A percentile compares a stretch with the other conserved stretches of the same genome.
Evolutionary conservation across 2,329 filamentous ascomycete species (phyloP).

Genomic region (Westerdykella sp.): DNA sequence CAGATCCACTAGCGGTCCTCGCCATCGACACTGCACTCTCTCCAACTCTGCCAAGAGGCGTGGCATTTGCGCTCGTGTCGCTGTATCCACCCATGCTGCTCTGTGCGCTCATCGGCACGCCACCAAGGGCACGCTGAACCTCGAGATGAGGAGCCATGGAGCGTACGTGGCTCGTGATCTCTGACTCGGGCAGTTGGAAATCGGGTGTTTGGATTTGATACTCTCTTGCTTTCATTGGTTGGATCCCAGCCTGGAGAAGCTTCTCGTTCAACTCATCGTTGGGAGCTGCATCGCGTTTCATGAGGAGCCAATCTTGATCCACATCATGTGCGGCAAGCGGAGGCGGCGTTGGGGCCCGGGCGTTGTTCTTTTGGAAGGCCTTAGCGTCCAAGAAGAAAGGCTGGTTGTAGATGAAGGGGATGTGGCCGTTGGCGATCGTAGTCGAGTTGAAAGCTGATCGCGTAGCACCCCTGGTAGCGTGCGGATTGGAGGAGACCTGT

Average conservation of each 20-base stretch:
- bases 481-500: conserved; percentile 52
- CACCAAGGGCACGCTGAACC: conserved; percentile 20
- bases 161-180: conserved; percentile 29
- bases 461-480: conserved; percentile 48
- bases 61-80: conserved; percentile 28
- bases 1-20: conserved; percentile 34
- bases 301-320: conserved; percentile 46
- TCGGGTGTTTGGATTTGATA: conserved; percentile 33
- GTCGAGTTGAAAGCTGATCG: conserved; percentile 53
- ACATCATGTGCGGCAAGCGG: conserved; percentile 40
- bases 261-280: conserved; percentile 37
- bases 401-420: conserved; percentile 39
- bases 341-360: conserved; percentile 43
- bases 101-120: conserved; percentile 38
- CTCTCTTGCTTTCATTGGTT: conserved; percentile 28
- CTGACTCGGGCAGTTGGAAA: conserved; percentile 24
- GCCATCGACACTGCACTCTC: conserved; percentile 32
- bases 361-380: conserved; percentile 43
- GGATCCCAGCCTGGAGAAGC: conserved; percentile 31
- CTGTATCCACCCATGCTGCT: conserved; percentile 34
- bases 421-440: conserved; percentile 36
- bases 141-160: conserved; percentile 29
- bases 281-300: conserved; percentile 35
- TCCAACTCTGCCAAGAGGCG: conserved; percentile 30
- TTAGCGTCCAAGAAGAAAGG: conserved; percentile 43